Percentiles rank a stretch among this genome's conserved stretches.
phyloP scores from a whole-genome alignment of 306 rosid species.

The Aeschynomene evenia region DNA sequence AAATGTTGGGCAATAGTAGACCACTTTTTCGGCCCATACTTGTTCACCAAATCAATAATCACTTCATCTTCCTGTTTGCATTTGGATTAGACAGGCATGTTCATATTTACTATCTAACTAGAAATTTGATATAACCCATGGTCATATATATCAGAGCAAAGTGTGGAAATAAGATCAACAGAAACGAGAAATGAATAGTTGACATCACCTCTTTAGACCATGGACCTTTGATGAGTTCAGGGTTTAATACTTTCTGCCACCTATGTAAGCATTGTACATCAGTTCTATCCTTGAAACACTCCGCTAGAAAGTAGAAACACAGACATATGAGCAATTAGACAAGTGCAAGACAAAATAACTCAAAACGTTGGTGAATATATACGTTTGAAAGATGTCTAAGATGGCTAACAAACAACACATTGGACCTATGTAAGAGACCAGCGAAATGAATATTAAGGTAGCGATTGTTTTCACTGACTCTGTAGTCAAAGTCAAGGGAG shows the following conservation, averaged over 20 bases:
- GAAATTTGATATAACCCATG: not conserved
- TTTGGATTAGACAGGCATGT: constrained; percentile 28
- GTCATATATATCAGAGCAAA: not conserved
- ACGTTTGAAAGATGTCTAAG: not conserved
- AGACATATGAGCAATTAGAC: constrained; percentile 35
- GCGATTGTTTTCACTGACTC: too few species aligned
- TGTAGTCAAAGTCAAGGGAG: too few species aligned
- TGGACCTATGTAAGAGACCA: not conserved
- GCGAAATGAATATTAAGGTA: not conserved
- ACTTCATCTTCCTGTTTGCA: constrained; percentile 82
- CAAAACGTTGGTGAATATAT: constrained; percentile 9
- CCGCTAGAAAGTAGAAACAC: constrained; percentile 58
- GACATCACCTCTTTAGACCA: constrained; percentile 95
- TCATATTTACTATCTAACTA: constrained; percentile 13
- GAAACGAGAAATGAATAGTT: constrained; percentile 5
- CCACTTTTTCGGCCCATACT: constrained; percentile 94
- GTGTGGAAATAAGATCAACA: constrained; percentile 20
- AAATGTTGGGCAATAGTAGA: constrained; percentile 85
- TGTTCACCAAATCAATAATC: constrained; percentile 72
- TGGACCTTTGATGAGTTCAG: constrained; percentile 96
- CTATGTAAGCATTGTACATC: constrained; percentile 99
- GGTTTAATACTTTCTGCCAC: constrained; percentile 99
- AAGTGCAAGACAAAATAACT: constrained; percentile 18
- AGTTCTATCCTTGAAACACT: constrained; percentile 90
- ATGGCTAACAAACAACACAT: not conserved